Evolutionary conservation across 345 rosid species (phyloP).

Genomic region (Erysimum cheiranthoides): DNA sequence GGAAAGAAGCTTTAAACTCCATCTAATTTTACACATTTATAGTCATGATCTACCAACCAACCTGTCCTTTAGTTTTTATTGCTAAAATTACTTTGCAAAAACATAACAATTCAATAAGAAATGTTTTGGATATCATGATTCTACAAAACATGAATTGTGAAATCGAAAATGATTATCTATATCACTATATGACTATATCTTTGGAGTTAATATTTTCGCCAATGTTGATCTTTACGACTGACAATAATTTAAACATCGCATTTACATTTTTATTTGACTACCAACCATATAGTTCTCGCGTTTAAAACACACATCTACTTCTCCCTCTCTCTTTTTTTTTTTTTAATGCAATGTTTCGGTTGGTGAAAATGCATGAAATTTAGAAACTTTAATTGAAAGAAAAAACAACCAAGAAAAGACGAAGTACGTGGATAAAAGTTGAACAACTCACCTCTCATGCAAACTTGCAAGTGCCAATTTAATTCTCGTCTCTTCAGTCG

Average conservation of each 20-base stretch:
- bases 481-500: conserved; percentile 13
- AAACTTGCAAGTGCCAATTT: conserved; percentile 15
- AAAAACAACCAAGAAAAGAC: not conserved
- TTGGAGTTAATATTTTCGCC: not conserved
- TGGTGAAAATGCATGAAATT: not conserved
- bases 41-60: conserved; percentile 33
- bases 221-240: not conserved
- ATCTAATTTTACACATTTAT: conserved; percentile 37
- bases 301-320: not conserved
- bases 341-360: not conserved
- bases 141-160: not conserved
- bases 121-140: not conserved
- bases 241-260: not conserved
- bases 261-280: not conserved
- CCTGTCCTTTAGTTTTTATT: not conserved
- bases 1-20: conserved; percentile 23
- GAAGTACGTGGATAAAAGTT: conserved; percentile 5
- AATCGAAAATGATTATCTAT: not conserved
- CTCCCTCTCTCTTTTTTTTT: not conserved
- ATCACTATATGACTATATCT: not conserved
- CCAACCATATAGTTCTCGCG: not conserved
- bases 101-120: not conserved
- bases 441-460: conserved; percentile 13
- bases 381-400: not conserved
- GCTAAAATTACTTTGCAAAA: not conserved